A percentile compares a stretch with the other conserved stretches of the same genome.
Conservation (phyloP, 139 green algal genomes). For the Trebouxia sp. region DNA sequence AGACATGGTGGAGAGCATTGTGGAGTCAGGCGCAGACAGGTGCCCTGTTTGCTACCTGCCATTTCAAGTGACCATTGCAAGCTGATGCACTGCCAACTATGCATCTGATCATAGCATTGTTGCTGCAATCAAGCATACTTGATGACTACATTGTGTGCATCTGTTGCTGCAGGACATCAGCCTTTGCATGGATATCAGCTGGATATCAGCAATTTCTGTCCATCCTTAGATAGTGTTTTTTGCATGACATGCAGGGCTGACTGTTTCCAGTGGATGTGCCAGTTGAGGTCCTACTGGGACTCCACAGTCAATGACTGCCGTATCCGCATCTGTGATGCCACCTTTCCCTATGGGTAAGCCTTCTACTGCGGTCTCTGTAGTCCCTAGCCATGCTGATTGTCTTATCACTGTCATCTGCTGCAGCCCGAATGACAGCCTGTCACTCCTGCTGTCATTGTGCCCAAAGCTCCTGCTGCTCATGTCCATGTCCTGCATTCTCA, state of each 20-base stretch:
- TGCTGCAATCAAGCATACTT: not conserved
- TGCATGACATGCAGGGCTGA: constrained; percentile 39
- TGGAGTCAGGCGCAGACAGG: constrained; percentile 78
- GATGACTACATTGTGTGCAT: not conserved
- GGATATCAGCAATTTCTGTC: not conserved
- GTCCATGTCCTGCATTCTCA: not conserved
- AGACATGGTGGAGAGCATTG: constrained; percentile 84
- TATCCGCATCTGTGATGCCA: constrained; percentile 33
- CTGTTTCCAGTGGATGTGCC: constrained; percentile 90
- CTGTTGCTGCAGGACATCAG: not conserved
- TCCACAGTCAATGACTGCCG: constrained; percentile 68
- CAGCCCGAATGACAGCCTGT: not conserved
- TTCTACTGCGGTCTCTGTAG: too few relatives aligned
- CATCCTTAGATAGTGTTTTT: not conserved
- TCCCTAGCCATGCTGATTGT: too few relatives aligned
- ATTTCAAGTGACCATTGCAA: too few relatives aligned
- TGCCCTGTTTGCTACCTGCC: not conserved
- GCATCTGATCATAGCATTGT: not conserved
- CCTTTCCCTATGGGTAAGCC: constrained; percentile 33
- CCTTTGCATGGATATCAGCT: not conserved
- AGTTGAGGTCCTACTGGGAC: constrained; percentile 83
- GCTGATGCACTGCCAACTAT: too few relatives aligned
- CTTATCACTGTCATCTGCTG: too few relatives aligned
- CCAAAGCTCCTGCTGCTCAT: not conserved
- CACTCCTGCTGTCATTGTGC: not conserved